Conservation (phyloP, 192 early-diverging fungal species). For the Linderina pennispora region DNA sequence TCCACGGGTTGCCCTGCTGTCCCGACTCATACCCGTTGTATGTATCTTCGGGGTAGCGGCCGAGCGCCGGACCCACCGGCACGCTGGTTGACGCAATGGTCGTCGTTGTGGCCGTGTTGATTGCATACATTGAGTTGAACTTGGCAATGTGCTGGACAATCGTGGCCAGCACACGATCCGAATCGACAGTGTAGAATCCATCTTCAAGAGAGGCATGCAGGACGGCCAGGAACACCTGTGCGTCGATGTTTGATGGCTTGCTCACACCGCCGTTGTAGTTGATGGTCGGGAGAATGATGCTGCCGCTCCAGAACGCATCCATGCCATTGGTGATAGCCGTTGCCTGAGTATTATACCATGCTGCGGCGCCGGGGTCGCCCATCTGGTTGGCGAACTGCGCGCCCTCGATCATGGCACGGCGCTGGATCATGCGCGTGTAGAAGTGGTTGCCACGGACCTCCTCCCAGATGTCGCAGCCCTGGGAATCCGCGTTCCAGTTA, state of each 20-base stretch:
- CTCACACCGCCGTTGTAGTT: too few species aligned
- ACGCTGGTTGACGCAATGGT: too few species aligned
- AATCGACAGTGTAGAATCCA: slow-evolving; percentile 8
- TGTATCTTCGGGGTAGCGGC: slow-evolving; percentile 58
- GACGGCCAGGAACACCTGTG: slow-evolving; percentile 44
- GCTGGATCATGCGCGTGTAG: slow-evolving; percentile 53
- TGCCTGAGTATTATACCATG: slow-evolving; percentile 29
- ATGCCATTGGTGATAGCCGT: slow-evolving; percentile 16
- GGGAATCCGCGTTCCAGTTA: slow-evolving; percentile 33
- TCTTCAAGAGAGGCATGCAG: slow-evolving; percentile 28
- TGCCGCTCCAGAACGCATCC: slow-evolving; percentile 34
- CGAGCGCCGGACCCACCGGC: slow-evolving; percentile 48
- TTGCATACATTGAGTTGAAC: background rate
- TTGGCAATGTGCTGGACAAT: background rate
- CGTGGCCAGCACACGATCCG: too few species aligned
- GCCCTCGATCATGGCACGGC: slow-evolving; percentile 46
- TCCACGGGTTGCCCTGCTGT: slow-evolving; percentile 65
- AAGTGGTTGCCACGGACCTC: slow-evolving; percentile 56
- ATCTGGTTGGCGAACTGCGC: slow-evolving; percentile 37
- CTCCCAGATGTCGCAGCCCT: slow-evolving; percentile 60
- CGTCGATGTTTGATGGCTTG: slow-evolving; percentile 50
- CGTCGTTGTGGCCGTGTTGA: too few species aligned
- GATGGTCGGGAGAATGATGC: too few species aligned
- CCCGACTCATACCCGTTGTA: slow-evolving; percentile 51
- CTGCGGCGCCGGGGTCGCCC: slow-evolving; percentile 31